phyloP scores from a whole-genome alignment of 352 stramenopile species.

The Globisporangium solare region DNA sequence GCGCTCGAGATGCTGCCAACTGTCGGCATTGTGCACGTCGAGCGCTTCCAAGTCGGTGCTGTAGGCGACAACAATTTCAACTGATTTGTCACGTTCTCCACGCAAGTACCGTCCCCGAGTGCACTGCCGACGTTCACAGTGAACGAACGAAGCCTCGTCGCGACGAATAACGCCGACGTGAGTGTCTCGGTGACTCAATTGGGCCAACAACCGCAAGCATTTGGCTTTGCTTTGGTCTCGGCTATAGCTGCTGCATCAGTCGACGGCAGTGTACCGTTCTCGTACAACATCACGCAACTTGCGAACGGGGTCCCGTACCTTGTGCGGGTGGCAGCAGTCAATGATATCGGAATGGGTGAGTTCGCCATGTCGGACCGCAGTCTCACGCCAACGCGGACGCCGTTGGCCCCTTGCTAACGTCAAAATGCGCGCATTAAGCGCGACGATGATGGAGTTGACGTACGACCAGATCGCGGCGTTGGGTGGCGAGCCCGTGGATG shows the following conservation, averaged over 20 bases:
- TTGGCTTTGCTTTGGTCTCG: conserved; percentile 27
- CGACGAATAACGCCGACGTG: conserved; percentile 24
- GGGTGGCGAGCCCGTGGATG: conserved; percentile 46
- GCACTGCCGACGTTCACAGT: conserved; percentile 38
- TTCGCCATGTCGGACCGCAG: conserved; percentile 34
- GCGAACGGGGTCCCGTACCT: conserved; percentile 62
- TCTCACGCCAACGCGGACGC: conserved; percentile 44
- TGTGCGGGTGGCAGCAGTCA: conserved; percentile 75
- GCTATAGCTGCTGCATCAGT: conserved; percentile 1
- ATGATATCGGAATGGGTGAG: conserved; percentile 74
- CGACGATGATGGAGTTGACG: conserved; percentile 36
- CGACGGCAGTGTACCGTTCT: conserved; percentile 11
- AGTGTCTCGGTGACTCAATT: conserved; percentile 16
- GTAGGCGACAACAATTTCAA: conserved; percentile 66
- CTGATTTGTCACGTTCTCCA: conserved; percentile 89
- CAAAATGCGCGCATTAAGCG: conserved; percentile 24
- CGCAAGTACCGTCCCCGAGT: conserved; percentile 36
- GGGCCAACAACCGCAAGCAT: conserved; percentile 33
- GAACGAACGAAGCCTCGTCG: conserved; percentile 45
- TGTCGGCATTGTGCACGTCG: conserved; percentile 87
- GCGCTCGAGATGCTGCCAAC: conserved; percentile 88
- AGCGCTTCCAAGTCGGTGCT: conserved; percentile 51
- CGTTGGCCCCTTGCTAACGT: conserved; percentile 49
- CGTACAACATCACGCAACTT: conserved; percentile 56
- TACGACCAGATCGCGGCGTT: conserved; percentile 62